Evolutionary conservation across 805 yeast genomes (phyloP), one percentile per base, ranked within the genome.

Genomic region (Lachancea kluyveri): DNA sequence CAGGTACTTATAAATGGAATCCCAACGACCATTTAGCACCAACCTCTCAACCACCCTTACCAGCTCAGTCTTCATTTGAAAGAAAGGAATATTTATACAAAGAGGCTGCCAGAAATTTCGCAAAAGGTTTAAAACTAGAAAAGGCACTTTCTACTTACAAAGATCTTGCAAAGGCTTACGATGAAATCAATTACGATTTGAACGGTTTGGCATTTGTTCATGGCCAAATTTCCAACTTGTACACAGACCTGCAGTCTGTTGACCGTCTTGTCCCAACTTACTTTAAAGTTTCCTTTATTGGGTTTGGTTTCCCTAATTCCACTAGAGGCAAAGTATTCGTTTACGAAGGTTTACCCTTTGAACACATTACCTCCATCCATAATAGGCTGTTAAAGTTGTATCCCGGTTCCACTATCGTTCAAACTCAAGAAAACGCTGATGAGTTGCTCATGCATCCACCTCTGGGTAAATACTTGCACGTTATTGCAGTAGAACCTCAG

Each of bases 331-430:
- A 79, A 48, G 77, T 77, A 38, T 86, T 79, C 52, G 80, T 86
- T 31, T 83, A 79, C 50, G 94, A 86, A 59, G 95, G 95, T 5
- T 65, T 75, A 32, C 86, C 94, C 18, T 86, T 82, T 60, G 96
- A 86, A 53, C 92, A 83, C 55, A 77, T 86, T 37, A 76, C 87
- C 2, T 77, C 90, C 3, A 81, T 86, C 53, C 86, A 81, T 46
- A 83, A 79, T 46, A 67, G 94, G 43, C 61, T 87, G 38, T 68
- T 79, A 45, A 72, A 77, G 48, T 57, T 82, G 28, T 82, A 84
- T 54, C 94, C 92, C 17, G 94, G 94, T 30, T 84, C 94, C 1
- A 71, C 79, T 35, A 73, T 85, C 32, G 64, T 85, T 21, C 62
- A 76, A 17, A 49, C 53, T 12, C 79, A 75, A 44, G 66, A 65